These are phyloP conservation scores for Botrytis deweyae DNA, from an alignment of 2,329 filamentous ascomycete species.

Conservation along the genomic window DNA sequence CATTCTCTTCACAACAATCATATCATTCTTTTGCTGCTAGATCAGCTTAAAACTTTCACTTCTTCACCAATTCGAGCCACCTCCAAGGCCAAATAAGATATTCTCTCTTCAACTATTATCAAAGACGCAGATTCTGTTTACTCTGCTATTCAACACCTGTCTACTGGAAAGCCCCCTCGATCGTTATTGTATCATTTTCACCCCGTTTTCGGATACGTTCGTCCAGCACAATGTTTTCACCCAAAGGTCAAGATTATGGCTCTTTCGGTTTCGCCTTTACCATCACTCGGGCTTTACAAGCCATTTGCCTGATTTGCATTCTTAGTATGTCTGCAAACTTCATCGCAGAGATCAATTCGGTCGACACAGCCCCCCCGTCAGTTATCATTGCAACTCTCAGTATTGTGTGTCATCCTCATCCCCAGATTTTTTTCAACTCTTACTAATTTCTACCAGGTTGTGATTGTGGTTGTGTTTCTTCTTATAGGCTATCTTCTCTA, in stretches of 20 bases:
- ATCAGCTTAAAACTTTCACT: conserved; percentile 30
- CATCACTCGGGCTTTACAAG: conserved; percentile 67
- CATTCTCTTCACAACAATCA: conserved; percentile 36
- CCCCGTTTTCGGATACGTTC: not conserved
- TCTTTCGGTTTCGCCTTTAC: conserved; percentile 79
- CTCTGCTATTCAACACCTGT: not conserved
- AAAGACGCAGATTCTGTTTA: not conserved
- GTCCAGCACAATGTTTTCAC: conserved; percentile 20
- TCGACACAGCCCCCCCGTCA: conserved; percentile 63
- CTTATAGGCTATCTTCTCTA: conserved; percentile 83
- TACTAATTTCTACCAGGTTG: conserved; percentile 47
- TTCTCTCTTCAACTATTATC: not conserved
- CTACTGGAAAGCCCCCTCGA: not conserved
- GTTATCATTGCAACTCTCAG: conserved; percentile 76
- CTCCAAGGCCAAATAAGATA: not conserved
- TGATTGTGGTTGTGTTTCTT: conserved; percentile 53
- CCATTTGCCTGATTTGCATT: conserved; percentile 69
- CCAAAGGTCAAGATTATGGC: conserved; percentile 45
- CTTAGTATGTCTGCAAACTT: conserved; percentile 83
- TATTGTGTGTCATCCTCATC: conserved; percentile 59
- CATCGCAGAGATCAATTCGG: conserved; percentile 70
- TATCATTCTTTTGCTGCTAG: conserved; percentile 35
- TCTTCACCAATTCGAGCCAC: conserved; percentile 5
- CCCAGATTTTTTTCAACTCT: not conserved
- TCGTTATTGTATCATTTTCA: not conserved